Evolutionary conservation across 257 asterid species (phyloP), one percentile per base, ranked within the genome.

Genomic region (Lavandula angustifolia): DNA sequence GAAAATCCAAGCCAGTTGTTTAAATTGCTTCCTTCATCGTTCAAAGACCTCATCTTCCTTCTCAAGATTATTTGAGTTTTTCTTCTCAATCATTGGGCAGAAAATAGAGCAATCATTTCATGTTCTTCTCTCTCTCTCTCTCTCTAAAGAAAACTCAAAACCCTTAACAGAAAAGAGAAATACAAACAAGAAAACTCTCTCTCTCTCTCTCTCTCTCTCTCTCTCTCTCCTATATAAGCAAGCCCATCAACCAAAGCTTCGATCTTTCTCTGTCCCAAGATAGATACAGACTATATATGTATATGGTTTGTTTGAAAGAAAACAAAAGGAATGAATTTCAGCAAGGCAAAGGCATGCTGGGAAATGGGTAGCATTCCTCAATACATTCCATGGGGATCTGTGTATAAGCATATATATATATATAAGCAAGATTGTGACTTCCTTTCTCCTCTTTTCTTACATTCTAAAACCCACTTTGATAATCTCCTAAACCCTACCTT

Each of bases 371-470:
- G 82, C 80, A 81, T 70, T 73, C 82, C 44, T 72, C 44, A 6
- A 83, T 60, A 79, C 83, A 77, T 79, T 75, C 74, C 79, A 77
- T 87, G 53, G 97, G 97, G 95, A 87, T 91, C 95, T 81, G 96
- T 82, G 97, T 83, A 78, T 54, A 42, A 33, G 74, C 54, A 48
- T 71, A 40, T 40, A 40, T 62, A 38, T 48, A 14, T 44, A 44
- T 34, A 16, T 46, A 62, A 57, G 31, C 27, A 62, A 11, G 51
- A 57, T 52, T 53, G 4, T 13, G 42, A 46, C 47, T 43, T 56
- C 2, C 27, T 62, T 22, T 3, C 35, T 49, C 58, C 57, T 41
- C 14, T n/a, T 38, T 43, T 43, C 13, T 22, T 22, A 7, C 40
- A 4, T 17, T 32, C 0, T 7, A 11, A 49, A 42, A 44, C 69